Evolutionary conservation across 164 flowering plant genomes (phyloP).

Genomic region (Annona squamosa): DNA sequence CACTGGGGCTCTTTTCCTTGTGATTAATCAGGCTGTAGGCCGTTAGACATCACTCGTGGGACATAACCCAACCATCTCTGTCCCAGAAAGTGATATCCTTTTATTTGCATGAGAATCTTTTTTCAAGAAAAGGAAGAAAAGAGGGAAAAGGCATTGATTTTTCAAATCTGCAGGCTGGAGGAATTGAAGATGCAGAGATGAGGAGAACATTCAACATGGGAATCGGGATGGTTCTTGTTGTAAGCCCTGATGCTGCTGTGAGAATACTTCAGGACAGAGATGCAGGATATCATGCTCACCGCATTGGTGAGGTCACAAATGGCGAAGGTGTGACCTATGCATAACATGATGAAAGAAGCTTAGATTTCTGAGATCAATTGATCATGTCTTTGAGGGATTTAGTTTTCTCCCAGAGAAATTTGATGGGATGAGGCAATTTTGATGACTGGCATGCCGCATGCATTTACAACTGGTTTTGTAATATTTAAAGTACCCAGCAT

Average conservation of each 20-base stretch:
- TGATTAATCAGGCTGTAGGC: no score
- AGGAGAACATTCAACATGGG: constrained; percentile 87
- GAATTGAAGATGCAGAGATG: constrained; percentile 78
- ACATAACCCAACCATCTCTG: no score
- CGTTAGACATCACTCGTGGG: no score
- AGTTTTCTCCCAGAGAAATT: no score
- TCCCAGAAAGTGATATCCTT: background rate
- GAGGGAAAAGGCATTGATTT: background rate
- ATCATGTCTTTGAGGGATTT: no score
- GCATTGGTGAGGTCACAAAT: constrained; percentile 56
- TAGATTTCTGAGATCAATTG: no score
- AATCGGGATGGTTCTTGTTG: constrained; percentile 80
- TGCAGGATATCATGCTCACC: constrained; percentile 24
- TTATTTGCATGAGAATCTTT: background rate
- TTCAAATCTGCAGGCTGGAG: constrained; percentile 47
- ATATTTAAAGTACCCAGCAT: no score
- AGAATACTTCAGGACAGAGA: constrained; percentile 37
- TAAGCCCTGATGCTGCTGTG: constrained; percentile 53
- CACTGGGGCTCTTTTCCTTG: no score
- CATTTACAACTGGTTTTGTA: no score
- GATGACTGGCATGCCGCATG: no score
- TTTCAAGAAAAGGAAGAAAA: background rate
- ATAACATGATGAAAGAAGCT: background rate
- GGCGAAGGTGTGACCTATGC: constrained; percentile 43
- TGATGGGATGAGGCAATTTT: no score